Evolutionary conservation across 2,329 filamentous ascomycete species (phyloP).

Genomic region (Ophiostoma triangulosporum): DNA sequence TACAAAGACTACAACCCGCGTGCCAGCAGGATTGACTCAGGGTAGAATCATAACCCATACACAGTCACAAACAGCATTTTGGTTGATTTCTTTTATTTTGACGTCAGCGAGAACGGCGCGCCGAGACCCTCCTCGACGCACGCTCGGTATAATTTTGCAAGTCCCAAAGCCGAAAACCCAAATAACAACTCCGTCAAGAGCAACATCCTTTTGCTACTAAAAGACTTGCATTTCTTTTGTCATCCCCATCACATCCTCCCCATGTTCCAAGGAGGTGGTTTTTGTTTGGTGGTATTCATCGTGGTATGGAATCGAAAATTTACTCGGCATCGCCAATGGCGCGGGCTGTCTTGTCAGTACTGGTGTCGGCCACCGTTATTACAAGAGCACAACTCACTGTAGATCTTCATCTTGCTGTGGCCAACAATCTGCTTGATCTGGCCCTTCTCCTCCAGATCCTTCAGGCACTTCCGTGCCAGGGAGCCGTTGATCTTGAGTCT

Average conservation of each 20-base stretch:
- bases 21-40: too few species aligned
- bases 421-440: constrained; percentile 95
- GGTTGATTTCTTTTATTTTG: not conserved
- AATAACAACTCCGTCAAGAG: constrained; percentile 3
- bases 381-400: constrained; percentile 52
- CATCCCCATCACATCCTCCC: constrained; percentile 10
- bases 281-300: constrained; percentile 11
- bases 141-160: not conserved
- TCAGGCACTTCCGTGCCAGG: constrained; percentile 76
- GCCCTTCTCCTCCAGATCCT: constrained; percentile 94
- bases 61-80: too few species aligned
- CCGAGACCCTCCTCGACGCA: not conserved
- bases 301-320: constrained; percentile 14
- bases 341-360: constrained; percentile 32
- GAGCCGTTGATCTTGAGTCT: constrained; percentile 99
- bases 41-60: too few species aligned
- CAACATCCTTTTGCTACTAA: not conserved
- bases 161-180: constrained; percentile 5
- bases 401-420: constrained; percentile 97
- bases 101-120: not conserved
- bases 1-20: too few species aligned
- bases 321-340: constrained; percentile 41
- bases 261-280: constrained; percentile 2
- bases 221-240: constrained; percentile 3
- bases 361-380: not conserved